Base-by-base conservation (phyloP, 2,329 filamentous ascomycete genomes). In the Fusarium stilboides region DNA sequence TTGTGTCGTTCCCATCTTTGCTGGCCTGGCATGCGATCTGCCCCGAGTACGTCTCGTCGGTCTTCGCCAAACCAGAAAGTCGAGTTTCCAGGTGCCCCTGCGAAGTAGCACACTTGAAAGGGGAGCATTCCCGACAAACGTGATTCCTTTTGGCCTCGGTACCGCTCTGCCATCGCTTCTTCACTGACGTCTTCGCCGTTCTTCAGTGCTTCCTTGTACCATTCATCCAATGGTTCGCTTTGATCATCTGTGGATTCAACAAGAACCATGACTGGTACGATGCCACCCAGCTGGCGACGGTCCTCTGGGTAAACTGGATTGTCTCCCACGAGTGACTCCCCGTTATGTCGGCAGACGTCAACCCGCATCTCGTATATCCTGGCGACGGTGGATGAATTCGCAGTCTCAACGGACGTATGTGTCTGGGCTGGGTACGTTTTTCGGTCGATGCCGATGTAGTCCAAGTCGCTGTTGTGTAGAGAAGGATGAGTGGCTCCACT, bases 1-100 rank as follows among this genome's bases (percentile, higher is more conserved):
- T 62, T 71, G 44, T 75, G 73, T 26, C 61, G 56, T 54, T 75
- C 73, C 53, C 60, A 70, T 4, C 73, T 68, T 20, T 46, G 60
- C 61, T 75, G 73, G 4, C 70, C 73, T n/a, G 73, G 73, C 73
- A 75, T 75, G n/a, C 69, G 69, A 39, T 74, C 73, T 26, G 73
- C 68, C 10, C 73, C 70, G 31, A 75, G 69, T 15, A 74, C 73
- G 24, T 75, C 73, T 26, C 73, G 44, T 10, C 73, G 58, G 53
- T 75, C 73, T 37, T 75, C 73, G 13, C 73, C 73, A 47, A 75
- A 74, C 73, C 73, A 75, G 22, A 74, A 49, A 10, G 31, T 47
- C 8, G 62, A 28, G 36, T 50, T 53, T 6, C 69, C 71, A 13
- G 70, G 73, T 9, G 57, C 70, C 34, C 65, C 57, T 4, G 69